Evolutionary conservation across 2,329 filamentous ascomycete genomes (phyloP).

Genomic region (Pseudofabraea citricarpa): DNA sequence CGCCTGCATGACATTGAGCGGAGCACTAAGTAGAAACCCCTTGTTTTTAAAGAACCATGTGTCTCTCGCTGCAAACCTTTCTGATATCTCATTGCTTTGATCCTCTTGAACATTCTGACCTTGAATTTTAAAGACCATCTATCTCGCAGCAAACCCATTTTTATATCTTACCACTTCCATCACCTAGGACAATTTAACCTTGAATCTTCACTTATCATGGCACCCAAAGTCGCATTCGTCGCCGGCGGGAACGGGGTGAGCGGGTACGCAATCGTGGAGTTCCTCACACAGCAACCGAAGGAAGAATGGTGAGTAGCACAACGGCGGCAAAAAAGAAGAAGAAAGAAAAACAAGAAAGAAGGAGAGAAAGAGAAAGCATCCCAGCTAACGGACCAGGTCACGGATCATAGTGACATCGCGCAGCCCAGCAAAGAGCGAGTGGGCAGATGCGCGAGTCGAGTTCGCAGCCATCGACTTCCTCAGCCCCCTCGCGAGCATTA

Average conservation of each 20-base stretch:
- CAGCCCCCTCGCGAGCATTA: slow-evolving; percentile 13
- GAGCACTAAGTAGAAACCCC: too few species aligned
- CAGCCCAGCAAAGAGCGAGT: slow-evolving; percentile 15
- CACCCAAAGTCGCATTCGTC: slow-evolving; percentile 27
- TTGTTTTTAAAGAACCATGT: too few species aligned
- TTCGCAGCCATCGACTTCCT: slow-evolving; percentile 29
- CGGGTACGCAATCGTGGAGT: slow-evolving; percentile 29
- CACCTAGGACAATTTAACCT: too few species aligned
- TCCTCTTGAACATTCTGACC: too few species aligned
- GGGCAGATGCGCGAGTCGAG: slow-evolving; percentile 24
- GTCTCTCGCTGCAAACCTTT: too few species aligned
- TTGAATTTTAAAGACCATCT: too few species aligned
- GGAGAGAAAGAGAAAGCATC: not conserved
- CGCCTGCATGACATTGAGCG: too few species aligned
- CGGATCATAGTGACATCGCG: slow-evolving; percentile 27
- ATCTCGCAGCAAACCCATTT: too few species aligned
- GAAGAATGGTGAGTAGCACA: slow-evolving; percentile 24
- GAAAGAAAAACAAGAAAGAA: not conserved
- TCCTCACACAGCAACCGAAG: slow-evolving; percentile 23
- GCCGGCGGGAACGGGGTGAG: slow-evolving; percentile 31
- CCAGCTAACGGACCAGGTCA: slow-evolving; percentile 1
- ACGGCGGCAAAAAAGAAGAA: too few species aligned
- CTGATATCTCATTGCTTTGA: too few species aligned
- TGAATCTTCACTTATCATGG: too few species aligned
- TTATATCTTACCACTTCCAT: too few species aligned